phyloP scores from a whole-genome alignment of 768 basidiomycete species.

The Pulveroboletus sp. region DNA sequence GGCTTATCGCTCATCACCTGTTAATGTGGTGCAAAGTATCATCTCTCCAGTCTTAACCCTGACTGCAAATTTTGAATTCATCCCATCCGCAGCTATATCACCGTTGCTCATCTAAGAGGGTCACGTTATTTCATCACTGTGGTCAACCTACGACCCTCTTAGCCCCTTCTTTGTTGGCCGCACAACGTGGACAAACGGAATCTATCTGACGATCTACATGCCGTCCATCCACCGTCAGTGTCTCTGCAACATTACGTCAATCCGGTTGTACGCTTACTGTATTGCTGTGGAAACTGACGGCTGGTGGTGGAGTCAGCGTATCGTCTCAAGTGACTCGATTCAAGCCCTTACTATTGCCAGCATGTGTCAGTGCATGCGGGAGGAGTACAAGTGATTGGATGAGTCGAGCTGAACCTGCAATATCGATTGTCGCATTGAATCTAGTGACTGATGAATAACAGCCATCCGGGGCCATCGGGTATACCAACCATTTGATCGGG shows the following conservation, averaged over 20 bases:
- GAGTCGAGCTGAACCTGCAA: conserved; percentile 69
- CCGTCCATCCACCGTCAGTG: conserved; percentile 11
- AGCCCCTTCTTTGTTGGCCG: conserved; percentile 4
- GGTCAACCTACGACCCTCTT: conserved; percentile 1
- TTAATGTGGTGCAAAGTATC: no score
- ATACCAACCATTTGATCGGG: conserved; percentile 54
- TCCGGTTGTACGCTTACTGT: conserved; percentile 43
- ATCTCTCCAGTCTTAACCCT: background rate
- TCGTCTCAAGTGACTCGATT: conserved; percentile 4
- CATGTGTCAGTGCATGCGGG: conserved; percentile 57
- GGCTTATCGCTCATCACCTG: no score
- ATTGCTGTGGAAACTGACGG: conserved; percentile 66
- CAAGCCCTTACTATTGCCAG: conserved; percentile 68
- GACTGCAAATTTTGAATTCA: conserved; percentile 10
- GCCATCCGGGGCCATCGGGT: background rate
- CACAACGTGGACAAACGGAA: conserved; percentile 31
- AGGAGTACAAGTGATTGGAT: conserved; percentile 53
- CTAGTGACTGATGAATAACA: conserved; percentile 34
- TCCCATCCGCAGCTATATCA: conserved; percentile 8
- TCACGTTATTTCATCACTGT: conserved; percentile 4
- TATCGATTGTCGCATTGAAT: conserved; percentile 57
- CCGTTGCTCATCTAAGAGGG: conserved; percentile 17
- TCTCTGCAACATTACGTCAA: conserved; percentile 4
- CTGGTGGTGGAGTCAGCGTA: conserved; percentile 35
- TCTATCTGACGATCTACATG: conserved; percentile 34